Conservation (phyloP, 192 early-diverging fungal species). For the Phlyctochytrium arcticum region DNA sequence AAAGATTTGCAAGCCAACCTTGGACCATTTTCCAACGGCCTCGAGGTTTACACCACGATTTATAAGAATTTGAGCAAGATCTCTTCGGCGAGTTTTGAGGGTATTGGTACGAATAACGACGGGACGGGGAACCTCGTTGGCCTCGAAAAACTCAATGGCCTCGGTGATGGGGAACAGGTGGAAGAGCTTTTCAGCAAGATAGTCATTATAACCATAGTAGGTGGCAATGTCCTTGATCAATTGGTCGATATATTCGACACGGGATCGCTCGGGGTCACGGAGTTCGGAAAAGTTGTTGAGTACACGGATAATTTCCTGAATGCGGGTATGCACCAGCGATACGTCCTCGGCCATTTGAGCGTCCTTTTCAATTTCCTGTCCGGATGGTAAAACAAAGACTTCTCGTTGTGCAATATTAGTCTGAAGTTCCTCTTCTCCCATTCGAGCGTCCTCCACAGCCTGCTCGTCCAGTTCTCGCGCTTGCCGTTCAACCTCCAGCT, state of each 20-base stretch:
- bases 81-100: slow-evolving; percentile 86
- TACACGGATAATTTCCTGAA: slow-evolving; percentile 85
- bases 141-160: slow-evolving; percentile 95
- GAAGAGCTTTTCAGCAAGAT: slow-evolving; percentile 85
- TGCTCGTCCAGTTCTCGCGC: slow-evolving; percentile 58
- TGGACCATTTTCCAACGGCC: slow-evolving; percentile 97
- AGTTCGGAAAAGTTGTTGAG: slow-evolving; percentile 87
- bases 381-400: slow-evolving; percentile 64
- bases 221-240: slow-evolving; percentile 83
- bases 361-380: slow-evolving; percentile 58
- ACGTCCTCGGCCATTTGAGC: slow-evolving; percentile 65
- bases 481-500: slow-evolving; percentile 71
- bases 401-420: slow-evolving; percentile 71
- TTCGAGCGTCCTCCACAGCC: slow-evolving; percentile 64
- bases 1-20: slow-evolving; percentile 94
- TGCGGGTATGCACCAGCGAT: slow-evolving; percentile 73
- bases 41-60: slow-evolving; percentile 97
- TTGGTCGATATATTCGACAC: slow-evolving; percentile 82
- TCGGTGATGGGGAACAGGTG: slow-evolving; percentile 87
- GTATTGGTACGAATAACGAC: slow-evolving; percentile 97
- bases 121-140: slow-evolving; percentile 94
- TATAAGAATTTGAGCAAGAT: slow-evolving; percentile 91
- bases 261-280: slow-evolving; percentile 68
- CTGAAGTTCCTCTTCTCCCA: slow-evolving; percentile 67
- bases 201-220: slow-evolving; percentile 96